A percentile compares a stretch with the other conserved stretches of the same genome.
These are phyloP conservation scores for Vitis rupestris DNA, from an alignment of 164 flowering plant genomes.

Conservation along the genomic window DNA sequence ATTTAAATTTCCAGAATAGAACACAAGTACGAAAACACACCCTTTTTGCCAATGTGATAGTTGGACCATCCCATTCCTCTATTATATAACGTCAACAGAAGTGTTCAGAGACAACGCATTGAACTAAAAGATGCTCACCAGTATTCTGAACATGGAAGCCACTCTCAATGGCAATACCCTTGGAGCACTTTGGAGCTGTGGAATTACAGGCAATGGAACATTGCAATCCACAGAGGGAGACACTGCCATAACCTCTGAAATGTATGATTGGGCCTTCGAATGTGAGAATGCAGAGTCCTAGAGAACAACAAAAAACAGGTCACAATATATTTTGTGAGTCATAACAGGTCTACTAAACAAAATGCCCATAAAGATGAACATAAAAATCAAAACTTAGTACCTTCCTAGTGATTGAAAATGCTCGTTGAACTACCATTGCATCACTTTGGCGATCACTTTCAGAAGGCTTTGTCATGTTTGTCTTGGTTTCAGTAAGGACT, in stretches of 20 bases:
- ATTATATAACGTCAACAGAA: too few species aligned
- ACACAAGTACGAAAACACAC: too few species aligned
- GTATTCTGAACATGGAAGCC: constrained; percentile 75
- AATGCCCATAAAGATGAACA: background rate
- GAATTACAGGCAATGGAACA: constrained; percentile 51
- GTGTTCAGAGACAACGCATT: background rate
- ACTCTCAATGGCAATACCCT: constrained; percentile 72
- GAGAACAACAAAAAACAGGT: background rate
- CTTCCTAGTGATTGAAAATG: constrained; percentile 64
- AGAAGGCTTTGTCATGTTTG: constrained; percentile 22
- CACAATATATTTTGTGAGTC: too few species aligned
- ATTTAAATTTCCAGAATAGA: too few species aligned
- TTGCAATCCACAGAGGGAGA: constrained; percentile 46
- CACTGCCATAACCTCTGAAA: constrained; percentile 55
- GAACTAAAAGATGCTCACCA: constrained; percentile 52
- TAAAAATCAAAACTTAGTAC: constrained; percentile 23
- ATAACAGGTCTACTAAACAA: background rate
- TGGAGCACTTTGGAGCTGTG: constrained; percentile 57
- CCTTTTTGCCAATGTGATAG: too few species aligned
- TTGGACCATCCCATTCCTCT: too few species aligned
- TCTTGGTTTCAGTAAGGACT: constrained; percentile 28
- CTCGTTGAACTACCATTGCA: constrained; percentile 87
- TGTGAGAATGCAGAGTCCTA: constrained; percentile 60
- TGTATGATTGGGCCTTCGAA: constrained; percentile 56
- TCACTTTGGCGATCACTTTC: constrained; percentile 78